These are phyloP conservation scores for Lindgomyces ingoldianus DNA, from an alignment of 495 filamentous ascomycete genomes.

Conservation along the genomic window DNA sequence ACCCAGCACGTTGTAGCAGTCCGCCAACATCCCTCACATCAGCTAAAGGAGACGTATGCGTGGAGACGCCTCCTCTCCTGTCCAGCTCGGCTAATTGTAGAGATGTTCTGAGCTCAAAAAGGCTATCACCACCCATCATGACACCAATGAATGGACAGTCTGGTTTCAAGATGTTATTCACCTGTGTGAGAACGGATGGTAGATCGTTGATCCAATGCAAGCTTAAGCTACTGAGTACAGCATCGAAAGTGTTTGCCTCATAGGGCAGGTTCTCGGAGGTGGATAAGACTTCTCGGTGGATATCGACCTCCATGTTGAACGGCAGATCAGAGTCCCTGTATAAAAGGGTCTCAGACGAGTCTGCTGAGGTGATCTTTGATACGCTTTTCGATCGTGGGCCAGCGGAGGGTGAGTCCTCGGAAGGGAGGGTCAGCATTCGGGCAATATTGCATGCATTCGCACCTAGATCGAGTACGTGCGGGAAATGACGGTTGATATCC, in stretches of 20 bases:
- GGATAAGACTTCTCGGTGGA: slow-evolving; percentile 69
- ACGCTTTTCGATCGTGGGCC: slow-evolving; percentile 69
- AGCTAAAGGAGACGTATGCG: slow-evolving; percentile 84
- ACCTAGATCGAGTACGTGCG: slow-evolving; percentile 85
- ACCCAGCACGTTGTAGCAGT: slow-evolving; percentile 80
- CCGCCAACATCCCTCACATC: slow-evolving; percentile 92
- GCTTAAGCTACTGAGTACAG: slow-evolving; percentile 80
- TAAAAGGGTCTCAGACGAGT: slow-evolving; percentile 75
- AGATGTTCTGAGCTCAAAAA: slow-evolving; percentile 92
- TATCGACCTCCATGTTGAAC: slow-evolving; percentile 71
- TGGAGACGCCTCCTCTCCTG: slow-evolving; percentile 80
- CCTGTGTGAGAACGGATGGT: slow-evolving; percentile 74
- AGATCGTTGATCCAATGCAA: slow-evolving; percentile 99
- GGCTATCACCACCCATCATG: slow-evolving; percentile 92
- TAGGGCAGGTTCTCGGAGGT: slow-evolving; percentile 76
- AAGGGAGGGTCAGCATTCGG: slow-evolving; percentile 67
- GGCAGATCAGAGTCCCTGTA: slow-evolving; percentile 76
- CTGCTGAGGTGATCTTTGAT: slow-evolving; percentile 70
- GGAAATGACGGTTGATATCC: slow-evolving; percentile 89
- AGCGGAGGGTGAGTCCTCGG: slow-evolving; percentile 52
- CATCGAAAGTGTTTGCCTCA: slow-evolving; percentile 75
- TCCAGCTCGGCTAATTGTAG: slow-evolving; percentile 92
- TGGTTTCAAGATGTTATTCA: slow-evolving; percentile 81
- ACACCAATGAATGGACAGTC: slow-evolving; percentile 91
- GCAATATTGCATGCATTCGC: slow-evolving; percentile 96